Evolutionary conservation across 306 rosid genomes (phyloP).

Genomic region (Castanea crenata): DNA sequence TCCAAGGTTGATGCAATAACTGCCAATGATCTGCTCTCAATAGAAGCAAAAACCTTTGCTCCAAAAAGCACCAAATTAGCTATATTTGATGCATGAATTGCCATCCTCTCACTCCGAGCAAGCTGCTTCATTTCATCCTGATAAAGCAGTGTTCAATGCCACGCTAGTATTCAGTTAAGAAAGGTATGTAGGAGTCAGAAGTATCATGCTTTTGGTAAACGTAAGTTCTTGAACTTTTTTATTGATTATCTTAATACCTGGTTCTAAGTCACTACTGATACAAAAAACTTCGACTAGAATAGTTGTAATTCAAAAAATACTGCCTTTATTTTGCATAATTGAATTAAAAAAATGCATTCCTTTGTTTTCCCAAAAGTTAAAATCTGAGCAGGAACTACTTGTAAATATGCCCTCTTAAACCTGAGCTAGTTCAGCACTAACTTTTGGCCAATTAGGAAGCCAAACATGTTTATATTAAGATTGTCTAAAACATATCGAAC

Average conservation of each 20-base stretch:
- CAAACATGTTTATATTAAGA: too few species aligned
- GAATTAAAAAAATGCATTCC: neutral
- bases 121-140: slow-evolving; percentile 72
- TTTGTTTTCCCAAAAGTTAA: neutral
- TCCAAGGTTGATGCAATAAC: slow-evolving; percentile 87
- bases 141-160: slow-evolving; percentile 2
- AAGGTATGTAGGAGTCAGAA: neutral
- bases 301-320: neutral
- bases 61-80: slow-evolving; percentile 65
- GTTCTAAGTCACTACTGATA: neutral
- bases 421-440: neutral
- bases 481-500: neutral
- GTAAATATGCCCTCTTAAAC: neutral
- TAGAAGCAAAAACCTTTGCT: slow-evolving; percentile 71
- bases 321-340: neutral
- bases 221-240: neutral
- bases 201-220: neutral
- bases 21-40: slow-evolving; percentile 66
- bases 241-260: neutral
- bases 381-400: neutral
- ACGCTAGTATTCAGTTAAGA: neutral
- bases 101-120: slow-evolving; percentile 64
- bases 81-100: slow-evolving; percentile 52
- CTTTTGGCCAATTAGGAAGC: neutral
- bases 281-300: neutral